These are phyloP conservation scores for Suhomyces terraborum DNA, from an alignment of 1,139 yeast species.

Conservation along the genomic window DNA sequence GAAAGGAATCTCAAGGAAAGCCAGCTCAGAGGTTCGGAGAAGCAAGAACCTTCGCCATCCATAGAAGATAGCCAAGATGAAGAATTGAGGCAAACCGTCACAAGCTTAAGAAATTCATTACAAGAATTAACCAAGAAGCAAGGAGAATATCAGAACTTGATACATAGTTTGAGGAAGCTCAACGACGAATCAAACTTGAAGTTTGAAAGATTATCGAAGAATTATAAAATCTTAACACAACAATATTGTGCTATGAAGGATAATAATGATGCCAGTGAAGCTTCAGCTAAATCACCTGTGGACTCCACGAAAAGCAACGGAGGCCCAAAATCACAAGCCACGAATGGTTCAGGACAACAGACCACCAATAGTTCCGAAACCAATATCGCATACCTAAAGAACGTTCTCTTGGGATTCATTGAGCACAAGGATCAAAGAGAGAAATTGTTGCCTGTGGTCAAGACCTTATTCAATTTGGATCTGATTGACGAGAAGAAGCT, in stretches of 20 bases:
- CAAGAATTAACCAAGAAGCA: constrained; percentile 51
- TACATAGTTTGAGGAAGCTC: constrained; percentile 57
- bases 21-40: background rate
- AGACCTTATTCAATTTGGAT: constrained; percentile 68
- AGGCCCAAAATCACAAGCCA: background rate
- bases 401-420: constrained; percentile 83
- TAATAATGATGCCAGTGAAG: constrained; percentile 2
- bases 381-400: constrained; percentile 76
- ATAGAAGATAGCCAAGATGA: constrained; percentile 17
- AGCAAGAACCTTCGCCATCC: constrained; percentile 14
- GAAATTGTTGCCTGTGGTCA: constrained; percentile 80
- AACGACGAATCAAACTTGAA: constrained; percentile 71
- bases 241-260: constrained; percentile 48
- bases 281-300: constrained; percentile 1
- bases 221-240: constrained; percentile 60
- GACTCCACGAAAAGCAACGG: constrained; percentile 6
- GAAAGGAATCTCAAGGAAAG: constrained; percentile 44
- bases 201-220: constrained; percentile 64
- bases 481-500: constrained; percentile 73
- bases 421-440: constrained; percentile 92
- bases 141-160: constrained; percentile 59
- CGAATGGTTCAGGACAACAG: background rate
- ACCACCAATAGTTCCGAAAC: constrained; percentile 9
- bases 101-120: constrained; percentile 55
- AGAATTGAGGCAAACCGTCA: constrained; percentile 38